These are phyloP conservation scores for Cymbopogon citratus DNA, from an alignment of 176 grass and related monocot species.

Conservation along the genomic window DNA sequence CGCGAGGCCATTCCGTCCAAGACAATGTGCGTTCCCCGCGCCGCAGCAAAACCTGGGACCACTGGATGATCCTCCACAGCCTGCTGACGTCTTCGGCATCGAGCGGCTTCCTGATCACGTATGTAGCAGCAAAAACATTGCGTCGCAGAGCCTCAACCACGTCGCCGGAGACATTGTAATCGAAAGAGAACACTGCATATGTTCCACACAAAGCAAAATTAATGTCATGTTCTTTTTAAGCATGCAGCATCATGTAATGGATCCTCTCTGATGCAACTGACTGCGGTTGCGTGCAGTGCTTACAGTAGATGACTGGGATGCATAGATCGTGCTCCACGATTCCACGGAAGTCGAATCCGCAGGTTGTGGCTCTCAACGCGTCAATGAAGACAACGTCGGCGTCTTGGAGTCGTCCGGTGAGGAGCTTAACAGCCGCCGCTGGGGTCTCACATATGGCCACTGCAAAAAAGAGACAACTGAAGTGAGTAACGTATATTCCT, in stretches of 20 bases:
- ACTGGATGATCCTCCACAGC: background rate
- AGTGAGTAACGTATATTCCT: too few species aligned
- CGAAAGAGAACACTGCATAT: background rate
- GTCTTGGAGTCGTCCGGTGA: background rate
- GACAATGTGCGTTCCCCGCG: background rate
- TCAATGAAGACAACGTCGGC: background rate
- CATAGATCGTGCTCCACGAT: background rate
- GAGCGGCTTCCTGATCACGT: background rate
- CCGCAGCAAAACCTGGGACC: background rate
- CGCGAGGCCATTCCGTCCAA: background rate
- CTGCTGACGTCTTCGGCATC: background rate
- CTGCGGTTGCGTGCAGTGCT: background rate
- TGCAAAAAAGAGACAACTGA: background rate
- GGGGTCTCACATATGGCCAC: background rate
- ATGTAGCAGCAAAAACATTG: background rate
- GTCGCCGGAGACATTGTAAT: background rate
- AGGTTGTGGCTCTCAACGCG: background rate
- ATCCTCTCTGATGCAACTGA: background rate
- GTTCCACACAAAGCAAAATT: background rate
- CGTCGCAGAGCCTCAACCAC: background rate
- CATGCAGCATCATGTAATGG: background rate
- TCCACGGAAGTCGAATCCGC: conserved; percentile 2
- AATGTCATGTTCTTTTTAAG: background rate
- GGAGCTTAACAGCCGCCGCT: background rate
- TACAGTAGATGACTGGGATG: conserved; percentile 34